phyloP scores from a whole-genome alignment of 2,329 filamentous ascomycete genomes.

The Fusarium annulatum region DNA sequence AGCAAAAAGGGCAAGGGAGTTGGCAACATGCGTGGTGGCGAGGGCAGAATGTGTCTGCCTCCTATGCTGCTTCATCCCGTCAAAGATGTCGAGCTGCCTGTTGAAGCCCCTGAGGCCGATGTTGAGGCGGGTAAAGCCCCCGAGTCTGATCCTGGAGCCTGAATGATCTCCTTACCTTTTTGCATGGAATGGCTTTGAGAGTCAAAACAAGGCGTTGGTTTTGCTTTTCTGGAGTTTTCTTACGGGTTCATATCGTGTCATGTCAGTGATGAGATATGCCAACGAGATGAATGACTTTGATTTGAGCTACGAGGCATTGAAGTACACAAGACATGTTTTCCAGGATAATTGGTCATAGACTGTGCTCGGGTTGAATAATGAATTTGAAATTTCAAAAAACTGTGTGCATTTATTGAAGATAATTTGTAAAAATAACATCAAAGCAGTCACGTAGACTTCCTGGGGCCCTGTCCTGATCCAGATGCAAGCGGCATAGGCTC shows the following conservation, averaged over 20 bases:
- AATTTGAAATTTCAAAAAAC: conserved; percentile 3
- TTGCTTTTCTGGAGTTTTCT: conserved; percentile 15
- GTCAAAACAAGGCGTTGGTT: conserved; percentile 30
- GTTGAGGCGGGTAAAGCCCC: conserved; percentile 49
- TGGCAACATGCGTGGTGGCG: conserved; percentile 70
- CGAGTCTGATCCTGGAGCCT: conserved; percentile 60
- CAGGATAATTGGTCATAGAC: conserved; percentile 21
- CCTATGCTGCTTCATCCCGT: conserved; percentile 91
- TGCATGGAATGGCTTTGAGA: conserved; percentile 15
- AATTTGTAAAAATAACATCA: background rate
- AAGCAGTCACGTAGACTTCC: background rate
- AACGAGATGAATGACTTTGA: conserved; percentile 38
- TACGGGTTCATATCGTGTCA: conserved; percentile 33
- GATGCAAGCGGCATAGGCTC: background rate
- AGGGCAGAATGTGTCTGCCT: conserved; percentile 90
- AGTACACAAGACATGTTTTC: conserved; percentile 15
- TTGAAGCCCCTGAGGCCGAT: conserved; percentile 65
- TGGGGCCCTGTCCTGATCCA: background rate
- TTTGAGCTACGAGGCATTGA: conserved; percentile 24
- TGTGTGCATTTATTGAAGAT: background rate
- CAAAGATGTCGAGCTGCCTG: conserved; percentile 77
- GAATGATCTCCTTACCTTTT: background rate
- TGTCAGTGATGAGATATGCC: conserved; percentile 33
- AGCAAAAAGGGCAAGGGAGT: conserved; percentile 62
- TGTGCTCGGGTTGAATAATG: conserved; percentile 10